These are phyloP conservation scores for Camillea tinctor DNA, from an alignment of 2,329 filamentous ascomycete species.

Conservation along the genomic window DNA sequence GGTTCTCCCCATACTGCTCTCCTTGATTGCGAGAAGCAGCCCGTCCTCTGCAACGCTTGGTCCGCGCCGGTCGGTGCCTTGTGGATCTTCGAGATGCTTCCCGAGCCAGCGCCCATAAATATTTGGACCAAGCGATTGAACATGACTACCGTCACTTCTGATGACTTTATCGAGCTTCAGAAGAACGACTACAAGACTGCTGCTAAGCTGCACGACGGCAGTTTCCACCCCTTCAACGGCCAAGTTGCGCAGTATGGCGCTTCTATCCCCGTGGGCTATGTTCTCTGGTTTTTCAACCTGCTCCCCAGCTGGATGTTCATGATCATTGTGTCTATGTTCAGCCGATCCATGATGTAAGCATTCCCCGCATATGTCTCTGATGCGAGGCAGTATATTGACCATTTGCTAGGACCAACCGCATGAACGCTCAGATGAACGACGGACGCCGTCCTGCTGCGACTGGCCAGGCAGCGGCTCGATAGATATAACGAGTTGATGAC, in stretches of 20 bases:
- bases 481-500: constrained; percentile 6
- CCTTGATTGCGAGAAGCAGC: constrained; percentile 73
- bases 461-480: constrained; percentile 28
- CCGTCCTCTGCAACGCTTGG: constrained; percentile 74
- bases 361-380: not conserved
- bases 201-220: constrained; percentile 54
- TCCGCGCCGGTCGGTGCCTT: constrained; percentile 62
- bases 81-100: constrained; percentile 67
- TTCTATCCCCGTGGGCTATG: constrained; percentile 63
- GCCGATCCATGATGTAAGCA: constrained; percentile 75
- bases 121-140: constrained; percentile 67
- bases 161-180: constrained; percentile 61
- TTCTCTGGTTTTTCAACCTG: constrained; percentile 64
- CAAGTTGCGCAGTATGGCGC: constrained; percentile 61
- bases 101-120: constrained; percentile 61
- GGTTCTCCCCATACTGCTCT: constrained; percentile 65
- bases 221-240: constrained; percentile 77
- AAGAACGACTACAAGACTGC: constrained; percentile 46
- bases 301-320: constrained; percentile 77
- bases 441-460: constrained; percentile 25
- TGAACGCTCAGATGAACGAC: constrained; percentile 25
- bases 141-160: constrained; percentile 63
- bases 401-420: constrained; percentile 20
- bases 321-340: constrained; percentile 71
- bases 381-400: constrained; percentile 13